Percentiles rank a stretch among this genome's conserved stretches.
Evolutionary conservation across 305 asterid species (phyloP).

Genomic region (Nicotiana rustica): DNA sequence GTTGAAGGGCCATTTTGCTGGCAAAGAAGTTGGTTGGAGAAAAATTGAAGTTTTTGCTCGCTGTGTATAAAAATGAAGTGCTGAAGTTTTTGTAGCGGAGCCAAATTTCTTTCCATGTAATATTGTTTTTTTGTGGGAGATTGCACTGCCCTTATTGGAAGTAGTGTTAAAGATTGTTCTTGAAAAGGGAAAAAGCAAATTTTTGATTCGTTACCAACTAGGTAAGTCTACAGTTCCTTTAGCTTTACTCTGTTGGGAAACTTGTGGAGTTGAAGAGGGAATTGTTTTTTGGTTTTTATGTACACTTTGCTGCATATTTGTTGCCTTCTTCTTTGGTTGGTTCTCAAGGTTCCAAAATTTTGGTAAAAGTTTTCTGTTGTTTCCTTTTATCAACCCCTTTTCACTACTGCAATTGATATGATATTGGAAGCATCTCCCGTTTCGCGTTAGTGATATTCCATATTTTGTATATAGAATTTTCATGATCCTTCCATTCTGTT

Average conservation of each 20-base stretch:
- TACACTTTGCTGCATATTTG: constrained; percentile 51
- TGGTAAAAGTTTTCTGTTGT: constrained; percentile 30
- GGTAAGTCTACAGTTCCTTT: constrained; percentile 53
- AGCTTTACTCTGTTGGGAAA: constrained; percentile 44
- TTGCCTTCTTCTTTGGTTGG: constrained; percentile 30
- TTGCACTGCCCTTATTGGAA: constrained; percentile 34
- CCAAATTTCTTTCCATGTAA: constrained; percentile 32
- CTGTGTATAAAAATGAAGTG: too few species aligned
- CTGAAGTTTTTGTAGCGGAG: background rate
- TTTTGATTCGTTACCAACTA: constrained; percentile 55
- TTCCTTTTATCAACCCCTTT: constrained; percentile 5
- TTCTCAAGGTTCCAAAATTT: constrained; percentile 31
- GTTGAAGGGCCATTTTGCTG: constrained; percentile 32
- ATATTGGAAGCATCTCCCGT: background rate
- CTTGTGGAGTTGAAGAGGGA: constrained; percentile 32
- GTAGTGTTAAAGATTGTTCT: constrained; percentile 42
- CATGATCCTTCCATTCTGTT: constrained; percentile 30
- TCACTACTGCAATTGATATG: background rate
- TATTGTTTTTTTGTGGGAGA: constrained; percentile 41
- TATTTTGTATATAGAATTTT: constrained; percentile 19
- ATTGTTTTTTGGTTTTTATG: constrained; percentile 42
- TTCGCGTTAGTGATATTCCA: constrained; percentile 1
- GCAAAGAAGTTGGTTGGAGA: background rate
- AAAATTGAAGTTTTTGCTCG: background rate
- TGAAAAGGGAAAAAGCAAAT: constrained; percentile 41